Percentiles rank a stretch among this genome's conserved stretches.
phyloP scores from a whole-genome alignment of 208 protist genomes.

The Hexamita inflata region DNA sequence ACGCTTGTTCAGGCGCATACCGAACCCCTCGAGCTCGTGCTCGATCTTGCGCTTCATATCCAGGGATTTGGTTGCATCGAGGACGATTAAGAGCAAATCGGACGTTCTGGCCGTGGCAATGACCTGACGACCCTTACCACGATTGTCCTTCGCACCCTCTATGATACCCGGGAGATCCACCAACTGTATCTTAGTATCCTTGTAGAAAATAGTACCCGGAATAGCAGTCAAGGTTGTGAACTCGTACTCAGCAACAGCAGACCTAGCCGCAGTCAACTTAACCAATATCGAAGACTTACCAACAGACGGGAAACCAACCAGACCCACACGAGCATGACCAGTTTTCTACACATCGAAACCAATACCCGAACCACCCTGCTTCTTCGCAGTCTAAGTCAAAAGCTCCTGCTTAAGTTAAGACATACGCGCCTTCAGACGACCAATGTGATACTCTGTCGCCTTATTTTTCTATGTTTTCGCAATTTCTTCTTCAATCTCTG shows the following conservation, averaged over 20 bases:
- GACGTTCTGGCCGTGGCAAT: conserved; percentile 42
- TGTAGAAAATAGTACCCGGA: conserved; percentile 52
- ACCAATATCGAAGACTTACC: conserved; percentile 65
- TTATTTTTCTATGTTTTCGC: conserved; percentile 44
- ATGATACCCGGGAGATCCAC: conserved; percentile 48
- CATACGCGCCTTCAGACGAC: conserved; percentile 86
- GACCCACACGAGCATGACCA: conserved; percentile 59
- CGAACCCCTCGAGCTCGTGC: conserved; percentile 40
- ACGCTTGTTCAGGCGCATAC: conserved; percentile 42
- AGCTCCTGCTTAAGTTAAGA: conserved; percentile 80
- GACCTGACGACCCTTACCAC: conserved; percentile 43
- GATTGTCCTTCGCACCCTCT: conserved; percentile 39
- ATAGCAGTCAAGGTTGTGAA: conserved; percentile 98
- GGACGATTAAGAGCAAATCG: conserved; percentile 39
- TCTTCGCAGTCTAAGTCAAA: conserved; percentile 31
- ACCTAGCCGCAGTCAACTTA: conserved; percentile 76
- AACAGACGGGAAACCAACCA: conserved; percentile 57
- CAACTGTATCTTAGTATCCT: conserved; percentile 42
- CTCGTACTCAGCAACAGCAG: conserved; percentile 80
- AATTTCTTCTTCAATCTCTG: conserved; percentile 36
- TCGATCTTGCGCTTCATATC: conserved; percentile 40
- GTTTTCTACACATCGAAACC: conserved; percentile 82
- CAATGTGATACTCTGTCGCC: conserved; percentile 57
- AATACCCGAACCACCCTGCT: conserved; percentile 41
- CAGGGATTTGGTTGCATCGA: conserved; percentile 37